Conservation (phyloP, 1,284 basidiomycete species). For the Rhodotorula mucilaginosa region DNA sequence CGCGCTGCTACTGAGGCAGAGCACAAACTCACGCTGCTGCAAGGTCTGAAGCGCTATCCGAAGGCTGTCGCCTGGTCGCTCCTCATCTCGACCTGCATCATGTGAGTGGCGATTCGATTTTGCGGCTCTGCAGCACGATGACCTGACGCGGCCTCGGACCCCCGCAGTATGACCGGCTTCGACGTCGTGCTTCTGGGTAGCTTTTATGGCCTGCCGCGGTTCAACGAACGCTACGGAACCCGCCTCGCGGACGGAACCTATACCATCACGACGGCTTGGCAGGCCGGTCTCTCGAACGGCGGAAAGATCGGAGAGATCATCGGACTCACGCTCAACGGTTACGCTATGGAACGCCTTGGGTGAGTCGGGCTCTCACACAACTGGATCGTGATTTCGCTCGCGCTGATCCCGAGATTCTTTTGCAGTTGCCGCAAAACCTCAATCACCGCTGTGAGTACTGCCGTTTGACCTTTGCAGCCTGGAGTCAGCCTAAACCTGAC, state of each 20-base stretch:
- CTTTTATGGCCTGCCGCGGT: slow-evolving; percentile 51
- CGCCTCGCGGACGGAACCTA: slow-evolving; percentile 44
- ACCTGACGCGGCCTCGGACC: neutral
- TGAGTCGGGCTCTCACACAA: no score
- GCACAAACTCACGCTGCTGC: slow-evolving; percentile 21
- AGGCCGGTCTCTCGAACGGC: slow-evolving; percentile 52
- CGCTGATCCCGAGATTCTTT: no score
- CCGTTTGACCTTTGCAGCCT: slow-evolving; percentile 42
- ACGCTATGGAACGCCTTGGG: slow-evolving; percentile 50
- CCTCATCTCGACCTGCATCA: slow-evolving; percentile 38
- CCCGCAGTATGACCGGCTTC: slow-evolving; percentile 54
- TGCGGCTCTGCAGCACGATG: slow-evolving; percentile 41
- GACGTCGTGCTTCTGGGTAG: slow-evolving; percentile 42
- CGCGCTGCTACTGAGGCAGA: slow-evolving; percentile 6
- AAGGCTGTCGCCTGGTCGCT: slow-evolving; percentile 54
- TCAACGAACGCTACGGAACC: slow-evolving; percentile 33
- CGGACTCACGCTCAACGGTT: slow-evolving; percentile 51
- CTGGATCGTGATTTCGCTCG: no score
- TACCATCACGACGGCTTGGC: slow-evolving; percentile 54
- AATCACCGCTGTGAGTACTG: slow-evolving; percentile 42
- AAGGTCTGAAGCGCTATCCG: slow-evolving; percentile 52
- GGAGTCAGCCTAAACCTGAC: slow-evolving; percentile 43
- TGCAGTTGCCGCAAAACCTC: slow-evolving; percentile 44
- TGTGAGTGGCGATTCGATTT: neutral
- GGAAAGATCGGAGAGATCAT: slow-evolving; percentile 49